phyloP scores from a whole-genome alignment of 768 basidiomycete genomes.

The Holtermanniella nyarrowii region DNA sequence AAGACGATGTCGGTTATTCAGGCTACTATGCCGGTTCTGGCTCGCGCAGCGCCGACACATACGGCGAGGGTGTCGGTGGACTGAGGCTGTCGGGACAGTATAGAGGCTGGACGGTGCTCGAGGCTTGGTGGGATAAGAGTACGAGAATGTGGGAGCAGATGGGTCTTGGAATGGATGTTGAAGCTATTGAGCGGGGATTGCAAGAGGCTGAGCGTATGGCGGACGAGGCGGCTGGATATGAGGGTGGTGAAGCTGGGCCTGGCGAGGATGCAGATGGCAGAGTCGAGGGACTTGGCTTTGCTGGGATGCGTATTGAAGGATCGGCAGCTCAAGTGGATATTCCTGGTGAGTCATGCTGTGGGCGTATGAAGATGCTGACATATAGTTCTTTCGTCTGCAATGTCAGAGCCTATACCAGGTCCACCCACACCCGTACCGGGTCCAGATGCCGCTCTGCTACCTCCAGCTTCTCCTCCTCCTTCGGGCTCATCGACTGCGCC shows the following conservation, averaged over 20 bases:
- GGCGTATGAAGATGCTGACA: neutral
- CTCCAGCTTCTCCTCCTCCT: constrained; percentile 30
- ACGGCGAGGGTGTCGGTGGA: constrained; percentile 58
- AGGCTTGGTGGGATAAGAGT: constrained; percentile 87
- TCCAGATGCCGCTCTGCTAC: constrained; percentile 30
- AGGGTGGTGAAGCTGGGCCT: constrained; percentile 7
- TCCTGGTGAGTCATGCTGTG: constrained; percentile 27
- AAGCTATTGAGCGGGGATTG: constrained; percentile 26
- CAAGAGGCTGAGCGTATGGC: constrained; percentile 21
- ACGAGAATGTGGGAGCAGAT: constrained; percentile 74
- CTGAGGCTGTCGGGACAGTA: constrained; percentile 75
- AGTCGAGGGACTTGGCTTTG: constrained; percentile 20
- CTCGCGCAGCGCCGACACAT: constrained; percentile 46
- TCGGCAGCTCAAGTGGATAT: constrained; percentile 34
- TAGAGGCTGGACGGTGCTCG: constrained; percentile 80
- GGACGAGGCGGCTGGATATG: constrained; percentile 27
- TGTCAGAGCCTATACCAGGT: constrained; percentile 9
- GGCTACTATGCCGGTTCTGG: constrained; percentile 33
- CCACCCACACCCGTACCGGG: constrained; percentile 27
- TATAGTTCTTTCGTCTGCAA: constrained; percentile 10
- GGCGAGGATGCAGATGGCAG: constrained; percentile 12
- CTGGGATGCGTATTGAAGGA: constrained; percentile 27
- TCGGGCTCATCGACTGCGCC: constrained; percentile 3
- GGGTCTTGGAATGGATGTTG: constrained; percentile 55
- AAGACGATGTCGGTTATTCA: constrained; percentile 39